phyloP scores from a whole-genome alignment of 1,139 yeast genomes.

The Geotrichum reessii region DNA sequence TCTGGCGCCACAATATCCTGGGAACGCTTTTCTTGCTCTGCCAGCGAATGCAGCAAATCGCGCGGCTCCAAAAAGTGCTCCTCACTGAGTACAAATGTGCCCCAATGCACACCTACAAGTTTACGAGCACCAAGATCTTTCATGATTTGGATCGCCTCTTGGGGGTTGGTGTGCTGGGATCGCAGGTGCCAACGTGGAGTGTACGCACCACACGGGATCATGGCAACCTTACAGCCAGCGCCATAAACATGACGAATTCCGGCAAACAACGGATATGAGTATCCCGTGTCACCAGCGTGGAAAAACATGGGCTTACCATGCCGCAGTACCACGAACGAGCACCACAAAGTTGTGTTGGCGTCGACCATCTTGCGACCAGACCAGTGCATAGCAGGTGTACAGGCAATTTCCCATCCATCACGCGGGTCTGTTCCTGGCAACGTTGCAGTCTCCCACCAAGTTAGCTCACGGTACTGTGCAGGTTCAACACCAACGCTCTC shows the following conservation, averaged over 20 bases:
- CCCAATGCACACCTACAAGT: slow-evolving; percentile 92
- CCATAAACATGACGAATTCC: slow-evolving; percentile 62
- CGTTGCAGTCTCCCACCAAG: slow-evolving; percentile 81
- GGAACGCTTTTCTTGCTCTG: slow-evolving; percentile 25
- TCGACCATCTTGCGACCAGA: slow-evolving; percentile 77
- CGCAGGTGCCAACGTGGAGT: slow-evolving; percentile 93
- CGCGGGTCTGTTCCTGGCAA: slow-evolving; percentile 36
- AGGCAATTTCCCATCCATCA: slow-evolving; percentile 68
- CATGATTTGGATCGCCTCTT: slow-evolving; percentile 66
- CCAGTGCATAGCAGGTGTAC: slow-evolving; percentile 98
- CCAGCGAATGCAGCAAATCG: slow-evolving; percentile 38
- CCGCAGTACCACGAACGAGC: slow-evolving; percentile 66
- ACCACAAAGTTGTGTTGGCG: slow-evolving; percentile 79
- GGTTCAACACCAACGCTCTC: slow-evolving; percentile 52
- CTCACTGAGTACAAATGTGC: slow-evolving; percentile 82
- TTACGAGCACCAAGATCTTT: slow-evolving; percentile 53
- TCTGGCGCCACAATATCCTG: slow-evolving; percentile 47
- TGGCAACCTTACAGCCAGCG: slow-evolving; percentile 55
- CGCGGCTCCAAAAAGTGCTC: slow-evolving; percentile 86
- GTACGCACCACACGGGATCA: slow-evolving; percentile 91
- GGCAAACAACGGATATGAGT: slow-evolving; percentile 61
- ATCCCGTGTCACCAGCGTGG: slow-evolving; percentile 96
- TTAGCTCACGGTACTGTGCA: slow-evolving; percentile 54
- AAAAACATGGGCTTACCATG: slow-evolving; percentile 66
- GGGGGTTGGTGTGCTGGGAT: slow-evolving; percentile 82